Base-by-base conservation (phyloP, 2,329 filamentous ascomycete species). In the Cryphonectria carpinicola region DNA sequence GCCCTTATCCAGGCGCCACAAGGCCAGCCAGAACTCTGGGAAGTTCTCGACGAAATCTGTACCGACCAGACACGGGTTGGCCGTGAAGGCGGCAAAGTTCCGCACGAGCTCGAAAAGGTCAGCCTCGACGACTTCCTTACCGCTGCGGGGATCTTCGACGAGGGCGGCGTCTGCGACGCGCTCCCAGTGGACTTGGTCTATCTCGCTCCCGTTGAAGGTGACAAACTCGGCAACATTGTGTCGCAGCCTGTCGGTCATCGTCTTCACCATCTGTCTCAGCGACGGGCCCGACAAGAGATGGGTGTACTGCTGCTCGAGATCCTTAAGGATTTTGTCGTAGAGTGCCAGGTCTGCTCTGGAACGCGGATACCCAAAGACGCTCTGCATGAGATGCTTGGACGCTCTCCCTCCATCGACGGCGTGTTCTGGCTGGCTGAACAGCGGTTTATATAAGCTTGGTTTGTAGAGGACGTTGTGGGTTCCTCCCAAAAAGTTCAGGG, bases 41-140 rank as follows among this genome's bases (percentile, higher is more conserved):
- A 80, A 83, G 72, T 83, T 81, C 39, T 82, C 77, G 61, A 82
- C 77, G 74, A 83, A 82, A 70, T 83, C 79, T 3, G 78, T 79
- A n/a, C 82, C 82, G 63, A 82, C 79, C 6, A 83, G 74, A 1
- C 80, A 76, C 4, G 76, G 73, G 17, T 77, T 81, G 11, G 80
- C 77, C 2, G 80, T 79, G 28, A 75, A 76, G 37, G 79, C 79
- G 11, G 81, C 75, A 70, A 81, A 83, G 70, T 79, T 79, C 19
- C 77, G 79, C 3, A 78, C 74, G 41, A 83, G 72, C 28, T 78
- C 77, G 58, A 78, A 76, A 61, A 81, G 73, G 43, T 82, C 79
- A 1, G 76, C 77, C 28, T 81, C 78, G 71, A 81, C 80, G 58
- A 76, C 76, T 3, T 69, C 70, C 22, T 77, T 75, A 14, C 75